Conservation (phyloP, 108 stramenopile species). For the Fistulifera pelliculosa region DNA sequence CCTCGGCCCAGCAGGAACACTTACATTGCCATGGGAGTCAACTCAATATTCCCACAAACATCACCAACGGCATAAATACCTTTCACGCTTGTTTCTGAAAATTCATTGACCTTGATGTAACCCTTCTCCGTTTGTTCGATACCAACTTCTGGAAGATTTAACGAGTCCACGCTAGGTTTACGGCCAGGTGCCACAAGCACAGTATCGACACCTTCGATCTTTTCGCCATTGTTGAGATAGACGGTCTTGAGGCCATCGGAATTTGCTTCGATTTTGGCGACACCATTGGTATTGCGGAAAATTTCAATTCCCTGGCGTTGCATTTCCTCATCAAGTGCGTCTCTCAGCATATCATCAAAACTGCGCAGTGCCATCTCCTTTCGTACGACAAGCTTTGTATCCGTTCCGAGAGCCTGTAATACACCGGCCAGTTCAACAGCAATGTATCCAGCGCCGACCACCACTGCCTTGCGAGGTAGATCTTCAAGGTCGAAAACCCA, state of each 20-base stretch:
- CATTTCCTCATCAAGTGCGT: slow-evolving; percentile 65
- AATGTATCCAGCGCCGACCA: slow-evolving; percentile 91
- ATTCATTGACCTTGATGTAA: slow-evolving; percentile 64
- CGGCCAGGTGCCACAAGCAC: slow-evolving; percentile 82
- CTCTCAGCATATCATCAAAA: slow-evolving; percentile 63
- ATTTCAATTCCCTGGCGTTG: slow-evolving; percentile 48
- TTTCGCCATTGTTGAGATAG: slow-evolving; percentile 34
- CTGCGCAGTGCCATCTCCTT: slow-evolving; percentile 46
- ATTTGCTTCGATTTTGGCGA: slow-evolving; percentile 23
- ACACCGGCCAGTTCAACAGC: slow-evolving; percentile 91
- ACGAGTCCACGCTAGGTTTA: slow-evolving; percentile 42
- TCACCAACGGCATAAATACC: slow-evolving; percentile 75
- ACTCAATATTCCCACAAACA: slow-evolving; percentile 69
- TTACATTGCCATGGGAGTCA: slow-evolving; percentile 76
- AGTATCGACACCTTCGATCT: slow-evolving; percentile 59
- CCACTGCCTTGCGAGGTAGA: slow-evolving; percentile 67
- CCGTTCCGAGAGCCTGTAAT: slow-evolving; percentile 69
- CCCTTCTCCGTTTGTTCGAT: slow-evolving; percentile 26
- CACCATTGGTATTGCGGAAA: slow-evolving; percentile 44
- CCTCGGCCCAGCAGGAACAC: too few species aligned
- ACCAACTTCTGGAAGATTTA: slow-evolving; percentile 54
- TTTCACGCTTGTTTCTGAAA: slow-evolving; percentile 42
- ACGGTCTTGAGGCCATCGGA: slow-evolving; percentile 41
- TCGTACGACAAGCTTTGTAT: slow-evolving; percentile 66
- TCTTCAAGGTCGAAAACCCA: slow-evolving; percentile 86